phyloP scores from a whole-genome alignment of 2,329 filamentous ascomycete species.

The Aureobasidium melanogenum region DNA sequence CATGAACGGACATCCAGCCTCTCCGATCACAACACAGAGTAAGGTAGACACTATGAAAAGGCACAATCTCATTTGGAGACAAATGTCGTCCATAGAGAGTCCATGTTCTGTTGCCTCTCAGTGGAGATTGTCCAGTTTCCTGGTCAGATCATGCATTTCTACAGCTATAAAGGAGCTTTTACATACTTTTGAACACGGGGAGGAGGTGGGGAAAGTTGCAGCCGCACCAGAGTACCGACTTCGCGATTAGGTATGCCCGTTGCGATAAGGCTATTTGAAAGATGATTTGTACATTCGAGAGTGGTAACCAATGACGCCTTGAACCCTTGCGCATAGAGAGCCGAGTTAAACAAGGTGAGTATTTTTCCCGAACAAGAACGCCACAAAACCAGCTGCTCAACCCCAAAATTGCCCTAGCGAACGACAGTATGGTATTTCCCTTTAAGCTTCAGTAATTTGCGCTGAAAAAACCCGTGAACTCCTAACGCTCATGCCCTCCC shows the following conservation, averaged over 20 bases:
- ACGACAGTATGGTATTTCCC: slow-evolving; percentile 5
- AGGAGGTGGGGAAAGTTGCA: not conserved
- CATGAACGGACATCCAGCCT: not conserved
- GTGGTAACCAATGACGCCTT: not conserved
- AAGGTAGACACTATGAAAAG: no score
- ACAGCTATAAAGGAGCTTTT: no score
- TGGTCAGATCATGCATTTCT: no score
- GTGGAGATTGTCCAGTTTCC: no score
- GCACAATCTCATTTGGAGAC: no score
- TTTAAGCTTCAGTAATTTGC: not conserved
- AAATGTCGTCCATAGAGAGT: no score
- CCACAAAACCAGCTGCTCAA: not conserved
- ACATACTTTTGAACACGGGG: no score
- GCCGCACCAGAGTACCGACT: not conserved
- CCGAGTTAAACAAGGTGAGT: not conserved
- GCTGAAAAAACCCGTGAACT: not conserved
- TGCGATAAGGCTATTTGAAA: not conserved
- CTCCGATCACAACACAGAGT: no score
- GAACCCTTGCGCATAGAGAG: not conserved
- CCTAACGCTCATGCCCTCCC: not conserved
- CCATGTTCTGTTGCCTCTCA: no score
- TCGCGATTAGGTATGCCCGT: not conserved
- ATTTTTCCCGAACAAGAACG: not conserved
- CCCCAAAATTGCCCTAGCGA: not conserved
- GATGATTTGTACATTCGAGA: not conserved